Evolutionary conservation across 352 stramenopile genomes (phyloP), one percentile per base, ranked within the genome.

Genomic region (Thalassiosira mediterranea): DNA sequence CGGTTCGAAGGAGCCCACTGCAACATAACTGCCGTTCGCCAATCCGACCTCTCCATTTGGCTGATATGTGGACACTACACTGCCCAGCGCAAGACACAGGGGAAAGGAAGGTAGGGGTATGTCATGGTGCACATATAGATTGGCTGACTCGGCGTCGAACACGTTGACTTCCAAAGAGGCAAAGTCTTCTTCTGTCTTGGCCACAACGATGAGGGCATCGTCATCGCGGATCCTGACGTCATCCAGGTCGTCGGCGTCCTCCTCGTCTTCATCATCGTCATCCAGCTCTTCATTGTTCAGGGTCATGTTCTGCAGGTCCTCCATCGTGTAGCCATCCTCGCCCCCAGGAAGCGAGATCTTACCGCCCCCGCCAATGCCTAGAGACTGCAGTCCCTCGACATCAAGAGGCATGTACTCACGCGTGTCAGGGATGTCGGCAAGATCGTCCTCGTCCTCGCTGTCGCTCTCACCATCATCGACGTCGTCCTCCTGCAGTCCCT

Each of bases 41-140:
- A 68, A 78, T 34, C 96, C 95, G 81, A 98, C 95, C 26, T 60
- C 26, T 17, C 46, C 38, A 25, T 53, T 63, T 1, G 15, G 15
- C 46, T 57, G 37, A 26, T 75, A 68, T 1, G 70, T 68, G 21
- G 42, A 44, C 56, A 78, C 64, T 4, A 83, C 74, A 60, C 59
- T 75, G 79, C 98, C 96, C 92, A 97, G 98, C 4, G 95, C 95
- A 28, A 99, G 74, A 66, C 91, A 97, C n/a, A 99, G 88, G 23
- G 98, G 97, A 81, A 99, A 99, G 13, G 97, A 95, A 2, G 97
- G 96, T 34, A 99, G 83, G 47, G 97, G 96, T 86, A 99, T 98
- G 81, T 99, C 98, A 88, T 99, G 98, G 90, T 99, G 97, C 34
- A 99, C 96, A 87, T 98, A 99, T 52, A 99, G 82, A 68, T 97